phyloP scores from a whole-genome alignment of 768 basidiomycete species.

The Lactarius tabidus region DNA sequence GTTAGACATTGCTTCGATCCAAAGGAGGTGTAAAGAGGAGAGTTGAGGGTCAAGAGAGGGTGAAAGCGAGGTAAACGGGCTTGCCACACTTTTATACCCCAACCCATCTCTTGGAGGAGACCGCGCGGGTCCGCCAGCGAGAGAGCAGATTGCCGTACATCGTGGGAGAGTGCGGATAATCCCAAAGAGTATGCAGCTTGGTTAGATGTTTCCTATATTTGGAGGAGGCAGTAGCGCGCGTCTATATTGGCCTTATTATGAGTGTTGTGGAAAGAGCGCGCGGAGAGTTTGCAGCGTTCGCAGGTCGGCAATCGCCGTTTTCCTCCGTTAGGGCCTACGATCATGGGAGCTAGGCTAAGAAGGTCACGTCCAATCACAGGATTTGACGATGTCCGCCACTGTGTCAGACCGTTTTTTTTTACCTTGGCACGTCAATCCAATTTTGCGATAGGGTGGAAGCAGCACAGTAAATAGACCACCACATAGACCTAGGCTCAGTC shows the following conservation, averaged over 20 bases:
- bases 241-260: background rate
- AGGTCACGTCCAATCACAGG: background rate
- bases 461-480: background rate
- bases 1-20: background rate
- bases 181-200: background rate
- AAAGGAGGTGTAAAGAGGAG: background rate
- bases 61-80: background rate
- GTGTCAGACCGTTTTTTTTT: background rate
- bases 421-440: background rate
- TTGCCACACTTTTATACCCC: background rate
- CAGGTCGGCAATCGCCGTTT: background rate
- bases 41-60: background rate
- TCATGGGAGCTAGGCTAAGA: background rate
- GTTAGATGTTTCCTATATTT: too few relatives aligned
- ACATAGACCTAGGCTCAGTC: background rate
- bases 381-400: background rate
- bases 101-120: background rate
- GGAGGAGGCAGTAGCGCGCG: background rate
- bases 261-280: background rate
- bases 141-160: background rate
- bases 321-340: background rate
- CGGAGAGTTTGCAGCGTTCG: background rate
- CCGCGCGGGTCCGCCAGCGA: background rate
- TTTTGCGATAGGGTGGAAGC: background rate
- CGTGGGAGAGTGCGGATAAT: background rate